Evolutionary conservation across 805 yeast genomes (phyloP), one percentile per base, ranked within the genome.

Genomic region (Nakazawaea molendinolei): DNA sequence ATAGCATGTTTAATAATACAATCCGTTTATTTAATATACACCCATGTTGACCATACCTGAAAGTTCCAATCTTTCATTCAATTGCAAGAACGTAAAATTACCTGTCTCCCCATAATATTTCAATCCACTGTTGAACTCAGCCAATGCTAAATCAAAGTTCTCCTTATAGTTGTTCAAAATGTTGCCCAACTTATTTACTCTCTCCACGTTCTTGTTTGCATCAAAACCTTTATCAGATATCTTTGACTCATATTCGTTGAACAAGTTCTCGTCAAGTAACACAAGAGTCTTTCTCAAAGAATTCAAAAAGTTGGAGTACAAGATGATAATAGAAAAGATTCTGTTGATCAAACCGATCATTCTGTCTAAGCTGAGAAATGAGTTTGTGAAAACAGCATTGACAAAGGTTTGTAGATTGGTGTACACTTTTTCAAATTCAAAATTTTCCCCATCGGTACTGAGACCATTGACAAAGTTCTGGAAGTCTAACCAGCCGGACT

Each of bases 311-410:
- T 64, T 63, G 45, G 71, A 68, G 47, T 56, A 75, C 44, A 63
- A 65, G 13, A 70, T 55, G 21, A 75, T 60, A 32, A 73, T 57
- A 28, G 67, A 65, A 40, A 76, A 57, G 39, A 77, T 47, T 33
- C 55, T 57, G 43, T 69, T 65, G 30, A 74, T 47, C 12, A 67
- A 56, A 31, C 65, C 63, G 29, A 80, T 60, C 34, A 80, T 54
- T 31, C 63, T 65, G 14, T 72, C 66, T 38, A 76, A 74, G 2
- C 89, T 79, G 36, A 84, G 61, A 52, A 84, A 65, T 8, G 86
- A 74, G 44, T 79, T 83, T 43, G 75, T 69, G 44, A 86, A 54
- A 15, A 79, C 65, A 2, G 79, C 71, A 50, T 78, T 82, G 42
- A 85, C 59, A 47, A 71, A 79, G 7, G 68, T 61, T 29, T 77